Conservation (phyloP, 768 basidiomycete genomes). For the Amanita jacksonii region DNA sequence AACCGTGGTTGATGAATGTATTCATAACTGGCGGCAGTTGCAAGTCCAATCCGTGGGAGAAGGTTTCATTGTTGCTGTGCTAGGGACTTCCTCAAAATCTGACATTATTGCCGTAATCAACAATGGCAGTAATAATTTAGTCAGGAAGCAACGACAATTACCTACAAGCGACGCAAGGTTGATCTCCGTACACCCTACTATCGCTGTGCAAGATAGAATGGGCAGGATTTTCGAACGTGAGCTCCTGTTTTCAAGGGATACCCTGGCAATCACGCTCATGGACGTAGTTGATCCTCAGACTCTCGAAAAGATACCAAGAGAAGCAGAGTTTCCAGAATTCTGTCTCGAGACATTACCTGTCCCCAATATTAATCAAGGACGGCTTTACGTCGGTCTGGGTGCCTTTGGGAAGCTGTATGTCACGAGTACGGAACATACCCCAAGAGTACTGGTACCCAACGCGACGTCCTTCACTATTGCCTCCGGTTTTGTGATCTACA, state of each 20-base stretch:
- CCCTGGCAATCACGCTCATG: not conserved
- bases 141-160: conserved; percentile 17
- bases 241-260: conserved; percentile 5
- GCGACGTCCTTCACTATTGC: conserved; percentile 67
- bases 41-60: conserved; percentile 10
- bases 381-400: conserved; percentile 57
- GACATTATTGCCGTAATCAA: conserved; percentile 25
- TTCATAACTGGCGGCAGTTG: conserved; percentile 26
- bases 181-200: conserved; percentile 20
- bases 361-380: conserved; percentile 3
- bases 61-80: conserved; percentile 19
- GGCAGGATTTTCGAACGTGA: conserved; percentile 43
- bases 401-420: conserved; percentile 57
- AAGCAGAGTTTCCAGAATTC: conserved; percentile 46
- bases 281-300: conserved; percentile 13
- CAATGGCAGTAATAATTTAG: conserved; percentile 14
- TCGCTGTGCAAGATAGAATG: conserved; percentile 29
- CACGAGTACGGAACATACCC: conserved; percentile 20
- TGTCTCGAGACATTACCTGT: conserved; percentile 33
- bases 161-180: conserved; percentile 39
- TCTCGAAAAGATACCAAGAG: conserved; percentile 7
- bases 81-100: conserved; percentile 28
- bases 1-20: conserved; percentile 16
- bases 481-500: conserved; percentile 75
- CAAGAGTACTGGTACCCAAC: conserved; percentile 35